Evolutionary conservation across 2,329 filamentous ascomycete species (phyloP).

Genomic region (Botrytis fragariae): DNA sequence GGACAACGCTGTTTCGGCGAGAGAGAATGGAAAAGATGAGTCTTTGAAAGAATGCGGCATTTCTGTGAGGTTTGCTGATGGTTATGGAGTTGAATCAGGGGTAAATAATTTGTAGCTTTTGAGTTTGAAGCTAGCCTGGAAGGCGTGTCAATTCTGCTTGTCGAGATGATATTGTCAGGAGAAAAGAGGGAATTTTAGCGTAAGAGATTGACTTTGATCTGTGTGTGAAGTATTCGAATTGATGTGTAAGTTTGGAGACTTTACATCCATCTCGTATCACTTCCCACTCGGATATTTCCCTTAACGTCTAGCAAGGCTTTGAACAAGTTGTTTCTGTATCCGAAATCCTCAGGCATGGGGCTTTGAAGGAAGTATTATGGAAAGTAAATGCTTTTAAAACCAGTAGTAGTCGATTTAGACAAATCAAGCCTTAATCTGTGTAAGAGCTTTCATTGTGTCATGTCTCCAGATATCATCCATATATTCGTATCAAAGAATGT

Average conservation of each 20-base stretch:
- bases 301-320: neutral
- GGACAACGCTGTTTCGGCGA: too few relatives aligned
- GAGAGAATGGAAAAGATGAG: too few relatives aligned
- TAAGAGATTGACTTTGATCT: neutral
- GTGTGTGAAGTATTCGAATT: neutral
- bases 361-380: slow-evolving; percentile 62
- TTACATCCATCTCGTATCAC: neutral
- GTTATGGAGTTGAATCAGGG: neutral
- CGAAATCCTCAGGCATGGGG: slow-evolving; percentile 41
- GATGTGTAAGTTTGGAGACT: neutral
- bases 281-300: slow-evolving; percentile 16
- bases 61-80: neutral
- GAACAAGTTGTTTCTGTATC: neutral
- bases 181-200: neutral
- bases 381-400: slow-evolving; percentile 64
- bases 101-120: neutral
- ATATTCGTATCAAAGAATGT: slow-evolving; percentile 54
- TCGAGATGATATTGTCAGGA: neutral
- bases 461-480: slow-evolving; percentile 52
- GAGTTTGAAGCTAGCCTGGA: neutral
- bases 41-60: neutral
- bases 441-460: neutral
- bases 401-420: slow-evolving; percentile 64
- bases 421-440: slow-evolving; percentile 67
- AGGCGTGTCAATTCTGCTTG: neutral